Base-by-base conservation (phyloP, 345 rosid species). In the Eucalyptus polyanthemos region DNA sequence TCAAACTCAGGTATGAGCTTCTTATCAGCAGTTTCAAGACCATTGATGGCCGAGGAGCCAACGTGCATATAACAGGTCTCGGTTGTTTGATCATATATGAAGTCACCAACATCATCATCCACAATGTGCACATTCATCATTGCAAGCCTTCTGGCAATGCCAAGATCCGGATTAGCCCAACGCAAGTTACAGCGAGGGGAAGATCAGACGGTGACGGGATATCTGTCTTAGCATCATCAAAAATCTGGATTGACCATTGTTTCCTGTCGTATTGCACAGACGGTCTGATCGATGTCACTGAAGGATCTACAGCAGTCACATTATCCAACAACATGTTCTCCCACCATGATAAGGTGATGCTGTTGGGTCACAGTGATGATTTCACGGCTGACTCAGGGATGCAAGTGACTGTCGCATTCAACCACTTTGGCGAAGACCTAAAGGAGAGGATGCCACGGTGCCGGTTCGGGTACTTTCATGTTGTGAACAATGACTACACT, bases 401-500 rank as follows among this genome's bases (percentile, higher is more conserved):
- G 91, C 89, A 90, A 87, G 91, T 90, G 76, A 90, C 91, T 4
- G 87, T 90, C 19, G 91, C 88, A 15, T 90, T 90, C 87, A 90
- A 90, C 87, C 91, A 86, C 88, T 90, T 90, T 37, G 90, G 90
- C 27, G 65, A 31, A 9, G 90, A 15, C n/a, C 83, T 88, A 11
- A 80, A 3, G 11, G 87, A 90, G 88, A 53, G 91, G 88, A 90
- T 90, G 91, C 91, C 91, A 29, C 54, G 91, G 25, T 90, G 89
- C 53, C 34, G 91, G 45, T 87, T 88, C 7, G 91, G 91, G 13
- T 90, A 90, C 87, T 88, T 88, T 45, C 91, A 90, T 58, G 91
- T 90, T 8, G 91, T 87, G 54, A 90, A 90, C 88, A 90, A 90
- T 56, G 88, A 88, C 60, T 90, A 90, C 87, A 42, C 65, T 8